phyloP scores from a whole-genome alignment of 139 green algal genomes.

The Chlamydomonas schloesseri region DNA sequence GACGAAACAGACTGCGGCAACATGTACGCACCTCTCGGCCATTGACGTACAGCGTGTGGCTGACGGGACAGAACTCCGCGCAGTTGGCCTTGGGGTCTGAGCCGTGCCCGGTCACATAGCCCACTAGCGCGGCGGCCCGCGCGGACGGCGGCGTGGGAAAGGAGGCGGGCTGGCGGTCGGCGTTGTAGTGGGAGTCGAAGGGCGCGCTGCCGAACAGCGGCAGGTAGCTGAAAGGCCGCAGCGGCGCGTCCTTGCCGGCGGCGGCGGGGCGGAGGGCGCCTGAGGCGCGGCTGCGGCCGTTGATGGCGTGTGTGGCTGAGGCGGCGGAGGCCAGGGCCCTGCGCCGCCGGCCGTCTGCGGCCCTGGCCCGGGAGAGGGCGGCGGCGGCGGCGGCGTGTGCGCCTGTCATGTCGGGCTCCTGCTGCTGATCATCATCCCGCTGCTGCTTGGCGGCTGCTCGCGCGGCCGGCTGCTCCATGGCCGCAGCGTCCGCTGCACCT shows the following conservation, averaged over 20 bases:
- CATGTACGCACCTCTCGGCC: conserved; percentile 40
- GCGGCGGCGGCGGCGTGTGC: too few species aligned
- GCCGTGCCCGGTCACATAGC: conserved; percentile 69
- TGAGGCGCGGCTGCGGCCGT: too few species aligned
- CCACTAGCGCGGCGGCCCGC: conserved; percentile 28
- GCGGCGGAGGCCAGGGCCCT: not conserved
- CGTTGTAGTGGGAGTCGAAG: conserved; percentile 54
- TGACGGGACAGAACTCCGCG: conserved; percentile 69
- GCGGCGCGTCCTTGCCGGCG: too few species aligned
- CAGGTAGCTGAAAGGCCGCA: not conserved
- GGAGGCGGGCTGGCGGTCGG: not conserved
- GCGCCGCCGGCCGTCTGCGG: too few species aligned
- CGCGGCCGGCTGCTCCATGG: too few species aligned
- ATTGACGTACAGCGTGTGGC: conserved; percentile 62
- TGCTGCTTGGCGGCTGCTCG: too few species aligned
- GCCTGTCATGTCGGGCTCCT: too few species aligned
- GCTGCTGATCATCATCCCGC: too few species aligned
- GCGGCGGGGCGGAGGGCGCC: too few species aligned
- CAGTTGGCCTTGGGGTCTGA: conserved; percentile 53
- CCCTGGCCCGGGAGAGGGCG: not conserved
- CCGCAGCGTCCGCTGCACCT: too few species aligned
- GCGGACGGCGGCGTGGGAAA: conserved; percentile 46
- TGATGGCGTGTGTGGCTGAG: not conserved
- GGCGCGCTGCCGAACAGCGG: conserved; percentile 12
- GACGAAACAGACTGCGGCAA: too few species aligned